Conservation (phyloP, 83 land plant genomes). For the Diphasiastrum complanatum region DNA sequence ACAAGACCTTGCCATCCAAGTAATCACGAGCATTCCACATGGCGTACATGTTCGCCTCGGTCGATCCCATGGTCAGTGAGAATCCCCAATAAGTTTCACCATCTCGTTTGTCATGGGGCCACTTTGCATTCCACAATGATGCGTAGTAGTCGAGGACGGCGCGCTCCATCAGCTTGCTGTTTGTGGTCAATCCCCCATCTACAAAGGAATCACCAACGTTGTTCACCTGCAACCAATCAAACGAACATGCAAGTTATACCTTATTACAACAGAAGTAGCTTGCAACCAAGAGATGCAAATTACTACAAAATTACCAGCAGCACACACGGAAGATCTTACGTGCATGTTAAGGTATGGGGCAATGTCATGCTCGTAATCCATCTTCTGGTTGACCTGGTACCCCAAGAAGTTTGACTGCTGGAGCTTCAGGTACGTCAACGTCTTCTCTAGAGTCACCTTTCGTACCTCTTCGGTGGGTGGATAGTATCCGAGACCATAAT, state of each 20-base stretch:
- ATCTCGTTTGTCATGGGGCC: conserved; percentile 5
- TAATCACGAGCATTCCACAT: conserved; percentile 23
- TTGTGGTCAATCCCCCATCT: not conserved
- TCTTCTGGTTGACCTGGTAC: conserved; percentile 5
- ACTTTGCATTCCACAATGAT: conserved; percentile 12
- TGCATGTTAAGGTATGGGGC: not conserved
- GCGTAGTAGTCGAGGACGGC: conserved; percentile 20
- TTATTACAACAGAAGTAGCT: too few relatives aligned
- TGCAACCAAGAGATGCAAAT: too few relatives aligned
- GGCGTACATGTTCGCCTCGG: conserved; percentile 16
- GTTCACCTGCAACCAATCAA: too few relatives aligned
- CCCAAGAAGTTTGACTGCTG: conserved; percentile 8
- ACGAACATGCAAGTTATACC: too few relatives aligned
- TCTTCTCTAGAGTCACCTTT: not conserved
- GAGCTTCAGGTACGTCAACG: not conserved
- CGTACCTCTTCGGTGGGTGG: not conserved
- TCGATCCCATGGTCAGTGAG: conserved; percentile 17
- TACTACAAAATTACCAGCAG: too few relatives aligned
- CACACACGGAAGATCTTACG: too few relatives aligned
- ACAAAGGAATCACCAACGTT: conserved; percentile 14
- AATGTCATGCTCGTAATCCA: not conserved
- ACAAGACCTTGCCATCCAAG: conserved; percentile 17
- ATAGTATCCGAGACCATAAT: not conserved
- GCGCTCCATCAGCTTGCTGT: conserved; percentile 19
- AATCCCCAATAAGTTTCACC: conserved; percentile 12